A percentile compares a stretch with the other conserved stretches of the same genome.
Evolutionary conservation across 2,329 filamentous ascomycete genomes (phyloP).

Genomic region (Penicillium sp.): DNA sequence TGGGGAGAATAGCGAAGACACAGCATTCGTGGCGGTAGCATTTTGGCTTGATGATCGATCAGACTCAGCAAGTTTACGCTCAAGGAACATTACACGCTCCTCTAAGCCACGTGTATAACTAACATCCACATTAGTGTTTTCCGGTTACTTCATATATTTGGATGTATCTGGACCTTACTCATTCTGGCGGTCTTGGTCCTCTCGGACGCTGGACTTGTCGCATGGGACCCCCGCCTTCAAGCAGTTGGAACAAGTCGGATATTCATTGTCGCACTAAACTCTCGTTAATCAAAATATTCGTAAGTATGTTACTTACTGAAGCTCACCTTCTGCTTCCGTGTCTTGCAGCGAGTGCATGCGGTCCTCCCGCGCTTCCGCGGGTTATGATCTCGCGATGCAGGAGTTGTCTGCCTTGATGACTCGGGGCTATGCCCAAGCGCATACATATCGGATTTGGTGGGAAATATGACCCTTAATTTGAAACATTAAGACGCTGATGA

Average conservation of each 20-base stretch:
- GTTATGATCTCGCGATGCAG: constrained; percentile 35
- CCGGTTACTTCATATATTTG: not conserved
- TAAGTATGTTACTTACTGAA: not conserved
- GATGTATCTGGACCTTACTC: constrained; percentile 26
- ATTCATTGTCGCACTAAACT: constrained; percentile 45
- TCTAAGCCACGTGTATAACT: constrained; percentile 47
- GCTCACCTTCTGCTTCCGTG: constrained; percentile 45
- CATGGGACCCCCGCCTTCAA: constrained; percentile 43
- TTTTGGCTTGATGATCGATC: constrained; percentile 13
- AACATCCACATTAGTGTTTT: constrained; percentile 4
- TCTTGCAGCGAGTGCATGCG: constrained; percentile 48
- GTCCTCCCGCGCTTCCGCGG: constrained; percentile 48
- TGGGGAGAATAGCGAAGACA: constrained; percentile 26
- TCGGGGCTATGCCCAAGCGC: constrained; percentile 15
- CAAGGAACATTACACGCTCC: constrained; percentile 44
- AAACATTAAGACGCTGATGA: not conserved
- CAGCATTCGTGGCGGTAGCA: constrained; percentile 13
- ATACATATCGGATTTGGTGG: constrained; percentile 14
- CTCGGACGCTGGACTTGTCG: constrained; percentile 44
- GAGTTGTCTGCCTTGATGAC: constrained; percentile 24
- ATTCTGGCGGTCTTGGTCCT: constrained; percentile 38
- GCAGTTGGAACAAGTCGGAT: constrained; percentile 48
- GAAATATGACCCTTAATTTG: not conserved
- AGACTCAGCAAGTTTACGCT: constrained; percentile 30
- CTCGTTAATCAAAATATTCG: not conserved